A percentile compares a stretch with the other conserved stretches of the same genome.
Conservation (phyloP, 2,329 filamentous ascomycete species). For the Fusarium setosum region DNA sequence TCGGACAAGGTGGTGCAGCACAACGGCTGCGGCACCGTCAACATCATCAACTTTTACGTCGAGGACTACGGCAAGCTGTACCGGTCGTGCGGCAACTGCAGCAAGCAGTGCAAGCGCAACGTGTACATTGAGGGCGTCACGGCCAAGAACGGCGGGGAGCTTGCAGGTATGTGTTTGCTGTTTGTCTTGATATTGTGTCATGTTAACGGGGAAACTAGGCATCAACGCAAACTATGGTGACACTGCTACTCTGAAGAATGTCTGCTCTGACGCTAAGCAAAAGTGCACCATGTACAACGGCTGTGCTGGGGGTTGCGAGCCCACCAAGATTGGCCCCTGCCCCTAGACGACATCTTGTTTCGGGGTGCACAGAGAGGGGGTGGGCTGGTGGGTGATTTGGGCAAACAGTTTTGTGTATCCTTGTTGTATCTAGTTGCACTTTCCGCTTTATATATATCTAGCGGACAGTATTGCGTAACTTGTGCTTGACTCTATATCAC, state of each 20-base stretch:
- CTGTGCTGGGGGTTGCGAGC: conserved; percentile 43
- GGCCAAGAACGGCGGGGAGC: conserved; percentile 30
- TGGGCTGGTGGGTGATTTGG: too few relatives aligned
- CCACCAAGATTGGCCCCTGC: conserved; percentile 43
- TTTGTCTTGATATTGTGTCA: too few relatives aligned
- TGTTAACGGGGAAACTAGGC: neutral
- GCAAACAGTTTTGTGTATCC: too few relatives aligned
- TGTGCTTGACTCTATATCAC: too few relatives aligned
- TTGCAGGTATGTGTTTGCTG: conserved; percentile 11
- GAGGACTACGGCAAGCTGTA: conserved; percentile 60
- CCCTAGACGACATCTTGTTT: conserved; percentile 12
- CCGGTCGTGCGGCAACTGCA: conserved; percentile 55
- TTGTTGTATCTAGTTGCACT: too few relatives aligned
- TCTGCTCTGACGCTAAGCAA: conserved; percentile 40
- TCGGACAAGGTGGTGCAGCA: conserved; percentile 55
- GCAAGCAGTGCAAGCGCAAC: conserved; percentile 25
- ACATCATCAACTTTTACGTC: conserved; percentile 40
- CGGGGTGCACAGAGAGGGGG: neutral
- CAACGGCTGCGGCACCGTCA: conserved; percentile 54
- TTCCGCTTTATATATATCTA: too few relatives aligned
- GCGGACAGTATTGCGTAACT: too few relatives aligned
- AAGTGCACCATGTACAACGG: conserved; percentile 40
- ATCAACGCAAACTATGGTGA: conserved; percentile 36
- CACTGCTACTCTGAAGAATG: conserved; percentile 28
- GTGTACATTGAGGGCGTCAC: conserved; percentile 24